Evolutionary conservation across 2,329 filamentous ascomycete species (phyloP).

Genomic region (Fusarium redolens): DNA sequence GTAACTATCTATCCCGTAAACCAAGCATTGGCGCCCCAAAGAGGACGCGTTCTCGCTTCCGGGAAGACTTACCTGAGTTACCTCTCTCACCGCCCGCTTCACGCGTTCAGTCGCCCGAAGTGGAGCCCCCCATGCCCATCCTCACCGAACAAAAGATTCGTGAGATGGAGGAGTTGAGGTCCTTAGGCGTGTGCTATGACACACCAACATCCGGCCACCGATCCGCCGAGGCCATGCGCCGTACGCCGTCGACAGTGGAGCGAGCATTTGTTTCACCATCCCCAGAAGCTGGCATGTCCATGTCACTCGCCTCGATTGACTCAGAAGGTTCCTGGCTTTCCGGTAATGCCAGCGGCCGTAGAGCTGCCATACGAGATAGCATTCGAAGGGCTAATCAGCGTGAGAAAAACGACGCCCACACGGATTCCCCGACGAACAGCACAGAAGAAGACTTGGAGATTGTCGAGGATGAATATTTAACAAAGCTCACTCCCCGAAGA

Average conservation of each 20-base stretch:
- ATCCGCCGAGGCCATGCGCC: conserved; percentile 48
- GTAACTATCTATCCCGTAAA: conserved; percentile 49
- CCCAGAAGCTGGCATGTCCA: conserved; percentile 75
- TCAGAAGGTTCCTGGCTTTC: conserved; percentile 97
- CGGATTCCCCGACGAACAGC: conserved; percentile 53
- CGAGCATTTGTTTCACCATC: conserved; percentile 51
- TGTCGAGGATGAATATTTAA: conserved; percentile 79
- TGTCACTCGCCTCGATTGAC: conserved; percentile 92
- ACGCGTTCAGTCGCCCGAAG: conserved; percentile 81
- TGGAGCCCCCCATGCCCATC: conserved; percentile 56
- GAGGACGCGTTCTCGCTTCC: conserved; percentile 89
- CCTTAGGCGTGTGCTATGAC: conserved; percentile 54
- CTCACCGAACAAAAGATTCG: conserved; percentile 45
- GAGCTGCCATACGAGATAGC: conserved; percentile 59
- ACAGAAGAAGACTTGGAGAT: conserved; percentile 73
- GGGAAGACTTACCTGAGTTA: conserved; percentile 89
- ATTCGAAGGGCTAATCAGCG: conserved; percentile 48
- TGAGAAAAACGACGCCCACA: conserved; percentile 50
- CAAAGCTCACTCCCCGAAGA: conserved; percentile 54
- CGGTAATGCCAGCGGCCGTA: conserved; percentile 69
- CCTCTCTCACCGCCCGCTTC: conserved; percentile 89
- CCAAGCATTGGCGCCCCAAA: conserved; percentile 67
- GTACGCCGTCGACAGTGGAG: conserved; percentile 39
- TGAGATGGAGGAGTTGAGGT: conserved; percentile 44
- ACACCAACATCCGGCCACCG: conserved; percentile 58